Conservation (phyloP, 1,284 basidiomycete species). For the Ceratobasidium sp. region DNA sequence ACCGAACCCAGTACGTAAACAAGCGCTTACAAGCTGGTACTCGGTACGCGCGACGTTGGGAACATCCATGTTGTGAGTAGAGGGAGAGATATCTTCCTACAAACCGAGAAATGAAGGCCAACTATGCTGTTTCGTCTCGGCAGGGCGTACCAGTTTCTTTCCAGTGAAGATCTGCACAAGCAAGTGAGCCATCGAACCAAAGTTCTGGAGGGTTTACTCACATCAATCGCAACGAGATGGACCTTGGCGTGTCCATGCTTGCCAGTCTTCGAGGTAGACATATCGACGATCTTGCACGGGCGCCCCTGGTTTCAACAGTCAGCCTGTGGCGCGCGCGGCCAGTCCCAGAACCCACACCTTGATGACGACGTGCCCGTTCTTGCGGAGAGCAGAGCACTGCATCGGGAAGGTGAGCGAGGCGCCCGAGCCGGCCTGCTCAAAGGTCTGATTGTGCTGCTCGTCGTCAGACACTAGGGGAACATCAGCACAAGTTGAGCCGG, state of each 20-base stretch:
- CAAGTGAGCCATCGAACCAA: slow-evolving; percentile 22
- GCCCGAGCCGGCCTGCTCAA: slow-evolving; percentile 85
- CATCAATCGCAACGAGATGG: slow-evolving; percentile 96
- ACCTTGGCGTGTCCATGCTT: slow-evolving; percentile 99
- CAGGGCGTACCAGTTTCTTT: slow-evolving; percentile 81
- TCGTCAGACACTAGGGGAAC: slow-evolving; percentile 80
- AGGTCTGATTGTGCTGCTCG: slow-evolving; percentile 90
- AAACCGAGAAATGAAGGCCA: slow-evolving; percentile 50
- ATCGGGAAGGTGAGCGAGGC: slow-evolving; percentile 92
- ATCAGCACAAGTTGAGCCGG: neutral
- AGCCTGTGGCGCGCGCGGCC: slow-evolving; percentile 26
- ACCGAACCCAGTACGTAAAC: neutral
- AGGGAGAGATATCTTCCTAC: slow-evolving; percentile 98
- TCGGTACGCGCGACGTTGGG: slow-evolving; percentile 93
- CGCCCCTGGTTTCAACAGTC: slow-evolving; percentile 68
- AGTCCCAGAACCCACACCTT: slow-evolving; percentile 70
- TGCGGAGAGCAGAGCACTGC: slow-evolving; percentile 97
- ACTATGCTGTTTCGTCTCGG: slow-evolving; percentile 7
- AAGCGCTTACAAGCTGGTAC: slow-evolving; percentile 83
- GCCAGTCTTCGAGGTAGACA: slow-evolving; percentile 99
- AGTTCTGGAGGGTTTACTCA: slow-evolving; percentile 61
- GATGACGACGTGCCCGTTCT: slow-evolving; percentile 96
- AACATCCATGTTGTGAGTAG: slow-evolving; percentile 99
- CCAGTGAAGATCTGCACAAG: slow-evolving; percentile 89
- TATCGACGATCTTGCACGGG: slow-evolving; percentile 99